phyloP scores from a whole-genome alignment of 148 eudicot genomes.

The Polygonum aviculare region DNA sequence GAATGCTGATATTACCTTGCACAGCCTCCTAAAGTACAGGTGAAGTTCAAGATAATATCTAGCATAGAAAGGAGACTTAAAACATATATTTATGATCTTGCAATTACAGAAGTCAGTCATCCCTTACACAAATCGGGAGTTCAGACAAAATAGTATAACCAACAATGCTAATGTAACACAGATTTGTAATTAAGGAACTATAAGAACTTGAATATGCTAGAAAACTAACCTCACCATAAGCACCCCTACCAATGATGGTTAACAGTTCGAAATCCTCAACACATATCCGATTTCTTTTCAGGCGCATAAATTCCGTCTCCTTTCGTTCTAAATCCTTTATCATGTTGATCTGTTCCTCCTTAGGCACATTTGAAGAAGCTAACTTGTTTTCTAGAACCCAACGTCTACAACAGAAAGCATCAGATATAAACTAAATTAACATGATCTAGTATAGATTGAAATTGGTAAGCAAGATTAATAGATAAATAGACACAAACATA shows the following conservation, averaged over 20 bases:
- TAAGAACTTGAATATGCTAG: not conserved
- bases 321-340: conserved; percentile 87
- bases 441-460: not conserved
- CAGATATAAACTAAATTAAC: not conserved
- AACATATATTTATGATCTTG: not conserved
- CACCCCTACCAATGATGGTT: conserved; percentile 94
- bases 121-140: not conserved
- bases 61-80: not conserved
- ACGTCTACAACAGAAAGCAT: conserved; percentile 44
- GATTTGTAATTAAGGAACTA: not conserved
- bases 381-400: conserved; percentile 75
- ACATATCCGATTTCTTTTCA: conserved; percentile 84
- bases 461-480: not conserved
- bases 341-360: conserved; percentile 81
- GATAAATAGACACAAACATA: not conserved
- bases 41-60: not conserved
- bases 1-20: not conserved
- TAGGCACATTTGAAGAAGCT: conserved; percentile 89
- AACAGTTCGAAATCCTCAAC: conserved; percentile 91
- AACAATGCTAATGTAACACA: not conserved
- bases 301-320: conserved; percentile 89
- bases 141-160: not conserved
- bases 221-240: conserved; percentile 87
- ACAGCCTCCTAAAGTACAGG: not conserved
- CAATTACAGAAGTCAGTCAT: not conserved